phyloP scores from a whole-genome alignment of 371 early-diverging fungal species.

The Saksenaea vasiformis region DNA sequence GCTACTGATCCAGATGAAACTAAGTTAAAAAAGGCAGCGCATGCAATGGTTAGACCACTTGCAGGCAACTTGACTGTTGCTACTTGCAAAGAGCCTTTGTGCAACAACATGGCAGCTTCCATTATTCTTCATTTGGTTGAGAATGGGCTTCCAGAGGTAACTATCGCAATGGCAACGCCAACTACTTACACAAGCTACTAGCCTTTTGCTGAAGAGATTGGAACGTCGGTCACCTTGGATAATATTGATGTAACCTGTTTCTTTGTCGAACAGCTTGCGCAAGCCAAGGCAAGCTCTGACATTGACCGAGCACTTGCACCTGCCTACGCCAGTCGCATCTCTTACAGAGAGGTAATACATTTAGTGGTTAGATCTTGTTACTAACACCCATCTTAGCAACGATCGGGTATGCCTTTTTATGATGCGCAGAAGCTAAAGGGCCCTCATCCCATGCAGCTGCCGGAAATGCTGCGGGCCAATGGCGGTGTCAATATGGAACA shows the following conservation, averaged over 20 bases:
- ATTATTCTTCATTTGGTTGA: conserved; percentile 77
- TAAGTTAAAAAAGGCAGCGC: conserved; percentile 87
- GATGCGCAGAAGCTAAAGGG: conserved; percentile 76
- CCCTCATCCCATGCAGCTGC: conserved; percentile 81
- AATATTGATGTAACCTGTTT: conserved; percentile 90
- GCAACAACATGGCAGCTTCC: conserved; percentile 75
- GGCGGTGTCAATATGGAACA: conserved; percentile 79
- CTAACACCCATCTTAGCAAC: conserved; percentile 21
- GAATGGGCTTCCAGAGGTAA: conserved; percentile 76
- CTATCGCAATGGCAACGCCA: too few relatives aligned
- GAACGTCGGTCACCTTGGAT: conserved; percentile 79
- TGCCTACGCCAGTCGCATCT: conserved; percentile 72
- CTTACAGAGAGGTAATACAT: conserved; percentile 68
- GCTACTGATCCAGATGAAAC: conserved; percentile 90
- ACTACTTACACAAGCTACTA: conserved; percentile 6
- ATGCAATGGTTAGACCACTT: conserved; percentile 90
- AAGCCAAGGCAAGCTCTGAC: conserved; percentile 82
- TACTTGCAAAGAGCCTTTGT: conserved; percentile 92
- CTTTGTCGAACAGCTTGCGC: conserved; percentile 89
- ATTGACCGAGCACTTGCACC: conserved; percentile 78
- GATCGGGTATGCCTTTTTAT: conserved; percentile 81
- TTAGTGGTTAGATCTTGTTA: neutral
- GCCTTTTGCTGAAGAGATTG: conserved; percentile 79
- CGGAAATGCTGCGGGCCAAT: conserved; percentile 78
- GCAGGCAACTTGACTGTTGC: conserved; percentile 83